Base-by-base conservation (phyloP, 1,139 yeast species). In the Taiozyma onychis region DNA sequence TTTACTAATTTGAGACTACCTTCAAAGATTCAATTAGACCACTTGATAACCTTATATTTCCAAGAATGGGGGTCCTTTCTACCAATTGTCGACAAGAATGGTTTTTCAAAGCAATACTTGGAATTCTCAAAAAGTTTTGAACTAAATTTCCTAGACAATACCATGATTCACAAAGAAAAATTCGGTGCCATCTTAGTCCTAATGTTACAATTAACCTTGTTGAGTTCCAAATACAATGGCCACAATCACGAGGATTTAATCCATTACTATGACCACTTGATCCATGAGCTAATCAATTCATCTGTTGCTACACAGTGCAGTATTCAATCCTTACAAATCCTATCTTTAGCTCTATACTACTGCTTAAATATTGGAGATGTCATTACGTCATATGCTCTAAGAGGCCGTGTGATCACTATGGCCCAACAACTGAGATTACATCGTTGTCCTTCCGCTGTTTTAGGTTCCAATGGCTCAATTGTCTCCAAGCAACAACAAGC, bases 351-450 rank as follows among this genome's bases (percentile, higher is more conserved):
- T 2, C 70, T 85, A 42, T 80, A 86, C 53, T 88, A 88, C 63
- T 84, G 88, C 59, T 69, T 87, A 44, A 85, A 83, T 39, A 79
- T 80, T 9, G 95, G 96, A 16, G 90, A 87, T 64, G 77, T 83
- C 41, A 77, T 82, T 14, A 83, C 89, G 1, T 77, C 90, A 52
- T 89, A 88, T 69, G 86, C 84, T 52, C 73, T 85, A 44, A 74
- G 96, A 54, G 91, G 93, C 44, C 73, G 85, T 58, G 83, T 86
- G 8, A 81, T 85, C 6, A 83, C 90, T 28, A 86, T 88, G 91
- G 85, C 93, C 2, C 96, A 88, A 61, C 95, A 90, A 58, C 70
- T 90, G 49, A 80, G 97, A 58, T 73, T 90, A 48, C 96, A 89
- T 64, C 76, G 96, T 57, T 86, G 96, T 67, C 96, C 96, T 14